These are phyloP conservation scores for Candida michaelii DNA, from an alignment of 805 yeast species.

Conservation along the genomic window DNA sequence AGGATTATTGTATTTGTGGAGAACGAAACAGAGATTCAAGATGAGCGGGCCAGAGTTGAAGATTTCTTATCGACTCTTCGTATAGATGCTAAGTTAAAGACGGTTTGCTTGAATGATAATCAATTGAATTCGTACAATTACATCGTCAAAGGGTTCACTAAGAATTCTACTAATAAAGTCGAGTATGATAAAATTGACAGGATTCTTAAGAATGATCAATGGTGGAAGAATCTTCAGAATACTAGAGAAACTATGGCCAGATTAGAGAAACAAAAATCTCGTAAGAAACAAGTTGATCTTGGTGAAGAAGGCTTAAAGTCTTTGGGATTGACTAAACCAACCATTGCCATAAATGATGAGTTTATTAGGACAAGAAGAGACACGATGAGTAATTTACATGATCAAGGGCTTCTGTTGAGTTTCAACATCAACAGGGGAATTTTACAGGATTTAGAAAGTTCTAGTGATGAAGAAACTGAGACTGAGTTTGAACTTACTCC, in stretches of 20 bases:
- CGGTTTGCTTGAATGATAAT: constrained; percentile 64
- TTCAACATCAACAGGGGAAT: constrained; percentile 61
- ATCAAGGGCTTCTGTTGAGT: constrained; percentile 65
- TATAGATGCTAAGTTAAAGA: constrained; percentile 78
- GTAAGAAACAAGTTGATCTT: constrained; percentile 10
- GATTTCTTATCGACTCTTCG: constrained; percentile 73
- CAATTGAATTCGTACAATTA: constrained; percentile 64
- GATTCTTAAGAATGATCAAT: constrained; percentile 60
- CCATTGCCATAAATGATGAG: neutral
- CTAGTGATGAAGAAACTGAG: constrained; percentile 20
- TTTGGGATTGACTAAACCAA: constrained; percentile 9
- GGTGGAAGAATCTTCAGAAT: constrained; percentile 78
- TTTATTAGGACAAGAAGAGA: constrained; percentile 36
- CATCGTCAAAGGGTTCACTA: constrained; percentile 66
- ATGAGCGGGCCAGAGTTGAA: constrained; percentile 62
- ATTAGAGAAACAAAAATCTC: constrained; percentile 27
- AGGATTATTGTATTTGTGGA: constrained; percentile 93
- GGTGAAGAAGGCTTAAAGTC: constrained; percentile 9
- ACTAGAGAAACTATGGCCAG: constrained; percentile 49
- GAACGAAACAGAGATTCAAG: constrained; percentile 61
- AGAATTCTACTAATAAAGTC: constrained; percentile 24
- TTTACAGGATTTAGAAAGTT: constrained; percentile 22
- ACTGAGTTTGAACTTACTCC: constrained; percentile 5
- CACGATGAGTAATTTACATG: constrained; percentile 66
- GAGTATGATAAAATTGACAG: constrained; percentile 47